Conservation (phyloP, 2,329 filamentous ascomycete genomes). For the Sclerotinia subarctica region DNA sequence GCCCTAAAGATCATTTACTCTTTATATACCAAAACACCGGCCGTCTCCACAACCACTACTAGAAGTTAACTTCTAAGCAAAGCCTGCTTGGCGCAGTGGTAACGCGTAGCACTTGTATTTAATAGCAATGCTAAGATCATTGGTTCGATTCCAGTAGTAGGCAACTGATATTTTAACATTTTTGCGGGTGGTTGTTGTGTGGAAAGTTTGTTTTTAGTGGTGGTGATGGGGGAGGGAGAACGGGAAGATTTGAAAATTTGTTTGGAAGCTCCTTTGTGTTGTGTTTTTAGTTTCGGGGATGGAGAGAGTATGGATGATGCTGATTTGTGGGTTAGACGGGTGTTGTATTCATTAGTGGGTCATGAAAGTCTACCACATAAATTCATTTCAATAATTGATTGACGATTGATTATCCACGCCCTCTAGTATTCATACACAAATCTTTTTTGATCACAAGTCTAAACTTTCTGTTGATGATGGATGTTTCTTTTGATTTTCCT, state of each 20-base stretch:
- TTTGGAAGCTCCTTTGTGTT: no score
- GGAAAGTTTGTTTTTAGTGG: not conserved
- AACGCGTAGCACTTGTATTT: conserved; percentile 16
- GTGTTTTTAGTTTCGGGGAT: not conserved
- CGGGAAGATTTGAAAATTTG: not conserved
- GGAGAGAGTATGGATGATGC: not conserved
- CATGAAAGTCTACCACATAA: not conserved
- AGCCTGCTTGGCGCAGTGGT: conserved; percentile 19
- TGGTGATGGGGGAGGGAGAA: not conserved
- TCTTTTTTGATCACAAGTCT: not conserved
- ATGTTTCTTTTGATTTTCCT: not conserved
- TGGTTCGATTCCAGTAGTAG: conserved; percentile 20
- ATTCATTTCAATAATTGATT: not conserved
- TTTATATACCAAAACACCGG: not conserved
- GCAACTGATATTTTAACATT: not conserved
- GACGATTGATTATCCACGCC: no score
- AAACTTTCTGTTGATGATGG: not conserved
- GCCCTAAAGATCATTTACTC: not conserved
- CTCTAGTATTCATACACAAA: no score
- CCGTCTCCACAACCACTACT: not conserved
- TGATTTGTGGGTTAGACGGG: not conserved
- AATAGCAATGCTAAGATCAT: conserved; percentile 14
- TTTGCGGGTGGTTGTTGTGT: fast-evolving
- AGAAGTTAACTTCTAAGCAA: not conserved
- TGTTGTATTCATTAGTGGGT: not conserved